Conservation (phyloP, 2,329 filamentous ascomycete species). For the Balansia obtecta region DNA sequence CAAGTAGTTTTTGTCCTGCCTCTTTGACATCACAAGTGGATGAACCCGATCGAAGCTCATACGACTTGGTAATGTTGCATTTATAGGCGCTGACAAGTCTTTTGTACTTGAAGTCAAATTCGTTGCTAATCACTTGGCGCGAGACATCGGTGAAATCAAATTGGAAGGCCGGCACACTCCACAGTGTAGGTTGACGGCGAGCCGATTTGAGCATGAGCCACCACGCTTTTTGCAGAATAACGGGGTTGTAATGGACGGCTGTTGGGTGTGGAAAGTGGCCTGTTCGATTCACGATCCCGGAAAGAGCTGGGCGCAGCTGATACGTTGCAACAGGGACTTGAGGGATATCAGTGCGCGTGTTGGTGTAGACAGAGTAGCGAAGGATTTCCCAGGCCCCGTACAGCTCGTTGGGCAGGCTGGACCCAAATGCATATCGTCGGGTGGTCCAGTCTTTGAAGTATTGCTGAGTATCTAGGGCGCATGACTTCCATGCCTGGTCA, state of each 20-base stretch:
- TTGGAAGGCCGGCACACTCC: constrained; percentile 27
- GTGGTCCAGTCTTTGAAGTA: constrained; percentile 36
- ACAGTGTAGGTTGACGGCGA: constrained; percentile 19
- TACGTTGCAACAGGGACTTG: constrained; percentile 33
- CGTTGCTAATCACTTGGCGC: constrained; percentile 34
- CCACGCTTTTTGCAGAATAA: constrained; percentile 25
- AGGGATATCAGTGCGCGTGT: constrained; percentile 28
- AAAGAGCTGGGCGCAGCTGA: constrained; percentile 30
- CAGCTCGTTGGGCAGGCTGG: constrained; percentile 16
- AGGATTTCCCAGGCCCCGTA: constrained; percentile 34
- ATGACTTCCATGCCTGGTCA: constrained; percentile 34
- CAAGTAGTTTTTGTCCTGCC: constrained; percentile 18
- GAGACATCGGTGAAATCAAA: constrained; percentile 37
- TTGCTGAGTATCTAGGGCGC: constrained; percentile 27
- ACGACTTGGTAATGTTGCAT: constrained; percentile 9
- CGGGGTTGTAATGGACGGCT: constrained; percentile 27
- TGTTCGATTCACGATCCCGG: constrained; percentile 25
- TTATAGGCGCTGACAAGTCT: constrained; percentile 21
- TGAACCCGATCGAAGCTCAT: constrained; percentile 12
- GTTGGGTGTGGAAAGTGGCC: constrained; percentile 27
- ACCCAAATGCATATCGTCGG: constrained; percentile 24
- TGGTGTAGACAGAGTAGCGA: constrained; percentile 33
- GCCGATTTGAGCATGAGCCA: constrained; percentile 25
- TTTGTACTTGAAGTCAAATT: constrained; percentile 27
- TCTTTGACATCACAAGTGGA: background rate